phyloP scores from a whole-genome alignment of 148 eudicot species.

The Rhododendron ovatum region DNA sequence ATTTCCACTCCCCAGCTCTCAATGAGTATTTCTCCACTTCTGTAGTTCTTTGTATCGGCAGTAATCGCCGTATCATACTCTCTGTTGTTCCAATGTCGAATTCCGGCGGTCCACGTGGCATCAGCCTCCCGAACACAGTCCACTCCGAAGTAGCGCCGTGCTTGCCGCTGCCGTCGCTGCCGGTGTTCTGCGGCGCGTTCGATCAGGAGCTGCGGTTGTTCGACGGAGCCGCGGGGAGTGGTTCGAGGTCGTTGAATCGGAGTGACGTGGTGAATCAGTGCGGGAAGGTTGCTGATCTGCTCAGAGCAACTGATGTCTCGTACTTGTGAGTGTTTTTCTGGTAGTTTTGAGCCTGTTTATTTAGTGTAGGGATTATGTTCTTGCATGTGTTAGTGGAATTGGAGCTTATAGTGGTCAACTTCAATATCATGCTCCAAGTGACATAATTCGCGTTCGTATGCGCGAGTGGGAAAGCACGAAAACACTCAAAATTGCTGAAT shows the following conservation, averaged over 20 bases:
- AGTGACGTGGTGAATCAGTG: conserved; percentile 55
- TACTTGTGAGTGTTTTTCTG: conserved; percentile 55
- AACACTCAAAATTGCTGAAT: not conserved
- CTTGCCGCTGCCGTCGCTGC: conserved; percentile 83
- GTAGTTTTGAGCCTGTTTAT: not conserved
- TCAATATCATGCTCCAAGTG: not conserved
- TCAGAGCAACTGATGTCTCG: conserved; percentile 69
- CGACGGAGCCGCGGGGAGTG: conserved; percentile 41
- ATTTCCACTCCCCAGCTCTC: not conserved
- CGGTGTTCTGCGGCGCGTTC: conserved; percentile 74
- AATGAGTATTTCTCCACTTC: conserved; percentile 1
- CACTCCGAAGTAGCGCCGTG: conserved; percentile 91
- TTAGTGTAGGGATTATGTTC: not conserved
- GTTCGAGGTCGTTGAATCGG: conserved; percentile 35
- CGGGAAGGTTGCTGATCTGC: conserved; percentile 63
- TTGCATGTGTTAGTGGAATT: not conserved
- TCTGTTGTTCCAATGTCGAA: conserved; percentile 22
- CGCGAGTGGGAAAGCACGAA: not conserved
- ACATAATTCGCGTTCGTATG: not conserved
- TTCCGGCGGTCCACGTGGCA: conserved; percentile 48
- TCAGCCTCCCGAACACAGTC: conserved; percentile 66
- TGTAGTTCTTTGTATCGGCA: not conserved
- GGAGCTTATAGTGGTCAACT: not conserved
- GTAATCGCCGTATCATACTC: not conserved
- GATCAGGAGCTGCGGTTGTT: conserved; percentile 61